Evolutionary conservation across 2,329 filamentous ascomycete genomes (phyloP), one percentile per base, ranked within the genome.

Genomic region (Chaetoscypha palmicola): DNA sequence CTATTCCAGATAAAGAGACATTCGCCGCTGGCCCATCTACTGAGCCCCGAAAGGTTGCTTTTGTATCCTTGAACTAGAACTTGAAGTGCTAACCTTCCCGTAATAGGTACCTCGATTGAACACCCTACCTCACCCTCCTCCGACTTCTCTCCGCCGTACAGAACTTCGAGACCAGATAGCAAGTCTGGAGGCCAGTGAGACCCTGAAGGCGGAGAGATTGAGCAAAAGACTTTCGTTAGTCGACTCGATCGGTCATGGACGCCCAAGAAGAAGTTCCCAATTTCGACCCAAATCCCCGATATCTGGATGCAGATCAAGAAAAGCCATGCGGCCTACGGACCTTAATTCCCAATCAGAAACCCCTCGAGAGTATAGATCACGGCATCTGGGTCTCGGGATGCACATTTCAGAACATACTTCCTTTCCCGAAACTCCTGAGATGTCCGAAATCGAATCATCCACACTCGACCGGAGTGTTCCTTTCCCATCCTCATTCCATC

Each of bases 351-450:
- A 51, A 9, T 32, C 38, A 12, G 45, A 41, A n/a, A 33, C 41
- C 14, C 43, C 43, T 10, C 38, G 38, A 10, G 49, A 48, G 41
- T 40, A 21, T 31, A 46, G 45, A 30, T 38, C 42, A 28, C 48
- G 47, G 21, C 50, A 45, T 16, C 43, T 45, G 35, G 56, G 55
- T 38, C 45, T 60, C 11, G 53, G 49, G 16, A 47, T 58, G 46
- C 50, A 46, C 20, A 41, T 56, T 16, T 30, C 51, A 23, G 45
- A 55, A 9, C 40, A 49, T 23, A 44, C 53, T 47, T 58, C 47
- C 59, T 53, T 72, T 50, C 66, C 77, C 16, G 72, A 73, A 11
- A 81, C 77, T 0, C 78, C 78, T n/a, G 76, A 80, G 51, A 67
- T 71, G 9, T 73, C 75, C 9, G 75, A 77, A 45, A 47, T 71